Conservation (phyloP, 352 stramenopile genomes). For the Plasmopara halstedii region DNA sequence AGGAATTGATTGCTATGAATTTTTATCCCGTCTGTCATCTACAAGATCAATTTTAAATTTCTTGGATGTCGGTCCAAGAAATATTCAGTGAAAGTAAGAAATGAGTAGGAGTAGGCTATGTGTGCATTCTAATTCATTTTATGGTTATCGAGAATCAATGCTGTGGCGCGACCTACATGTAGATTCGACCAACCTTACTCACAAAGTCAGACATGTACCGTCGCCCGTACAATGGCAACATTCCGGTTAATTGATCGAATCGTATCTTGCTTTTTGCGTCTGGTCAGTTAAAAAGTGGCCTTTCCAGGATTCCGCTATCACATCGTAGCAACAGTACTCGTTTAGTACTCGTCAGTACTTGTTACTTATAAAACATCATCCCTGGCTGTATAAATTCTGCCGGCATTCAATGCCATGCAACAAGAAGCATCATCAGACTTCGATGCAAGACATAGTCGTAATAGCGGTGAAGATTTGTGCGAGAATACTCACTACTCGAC, state of each 20-base stretch:
- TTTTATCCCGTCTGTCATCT: too few relatives aligned
- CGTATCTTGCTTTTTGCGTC: constrained; percentile 15
- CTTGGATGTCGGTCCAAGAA: too few relatives aligned
- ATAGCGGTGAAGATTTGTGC: background rate
- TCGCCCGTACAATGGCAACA: too few relatives aligned
- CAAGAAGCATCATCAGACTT: constrained; percentile 1
- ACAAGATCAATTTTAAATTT: too few relatives aligned
- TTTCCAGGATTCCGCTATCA: constrained; percentile 12
- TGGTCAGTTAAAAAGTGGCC: constrained; percentile 3
- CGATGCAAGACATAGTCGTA: constrained; percentile 1
- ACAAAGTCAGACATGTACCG: too few relatives aligned
- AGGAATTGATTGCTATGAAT: too few relatives aligned
- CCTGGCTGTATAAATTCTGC: constrained; percentile 1
- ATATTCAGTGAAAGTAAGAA: too few relatives aligned
- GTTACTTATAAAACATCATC: constrained; percentile 6
- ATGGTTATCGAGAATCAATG: too few relatives aligned
- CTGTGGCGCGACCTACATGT: too few relatives aligned
- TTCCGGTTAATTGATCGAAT: background rate
- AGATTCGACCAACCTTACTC: too few relatives aligned
- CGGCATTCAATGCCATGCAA: constrained; percentile 14
- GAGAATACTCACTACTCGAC: constrained; percentile 6
- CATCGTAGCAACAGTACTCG: background rate
- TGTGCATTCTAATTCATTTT: too few relatives aligned
- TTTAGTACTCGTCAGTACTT: constrained; percentile 9
- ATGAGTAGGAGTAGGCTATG: too few relatives aligned